Conservation (phyloP, 164 flowering plant genomes). For the Pachysandra terminalis region DNA sequence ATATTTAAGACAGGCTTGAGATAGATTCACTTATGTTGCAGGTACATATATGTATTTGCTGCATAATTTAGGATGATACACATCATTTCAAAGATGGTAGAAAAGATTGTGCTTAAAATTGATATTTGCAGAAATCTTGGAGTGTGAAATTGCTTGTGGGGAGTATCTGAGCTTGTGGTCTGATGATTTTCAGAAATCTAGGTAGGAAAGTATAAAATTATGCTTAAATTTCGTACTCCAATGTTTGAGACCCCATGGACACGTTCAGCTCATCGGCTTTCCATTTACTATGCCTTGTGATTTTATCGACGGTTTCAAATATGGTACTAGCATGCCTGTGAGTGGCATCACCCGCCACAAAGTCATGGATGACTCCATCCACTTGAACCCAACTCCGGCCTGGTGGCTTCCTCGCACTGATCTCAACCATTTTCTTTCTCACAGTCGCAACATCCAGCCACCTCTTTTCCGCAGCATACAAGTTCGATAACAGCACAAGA, state of each 20-base stretch:
- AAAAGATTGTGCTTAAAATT: too few species aligned
- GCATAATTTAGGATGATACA: too few species aligned
- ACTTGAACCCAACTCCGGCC: conserved; percentile 53
- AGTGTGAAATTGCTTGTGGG: too few species aligned
- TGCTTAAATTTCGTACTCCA: conserved; percentile 9
- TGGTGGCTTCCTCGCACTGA: conserved; percentile 39
- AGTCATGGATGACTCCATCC: conserved; percentile 35
- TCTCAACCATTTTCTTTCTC: conserved; percentile 32
- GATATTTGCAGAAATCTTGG: too few species aligned
- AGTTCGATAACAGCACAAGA: conserved; percentile 46
- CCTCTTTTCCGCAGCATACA: conserved; percentile 39
- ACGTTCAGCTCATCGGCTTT: conserved; percentile 19
- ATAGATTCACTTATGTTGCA: too few species aligned
- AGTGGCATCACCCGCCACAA: conserved; percentile 34
- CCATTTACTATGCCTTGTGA: conserved; percentile 23
- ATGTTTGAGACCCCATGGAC: conserved; percentile 6
- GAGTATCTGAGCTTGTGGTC: too few species aligned
- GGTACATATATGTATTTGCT: too few species aligned
- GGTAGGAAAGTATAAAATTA: background rate
- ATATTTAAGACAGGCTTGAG: too few species aligned
- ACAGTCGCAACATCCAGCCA: conserved; percentile 43
- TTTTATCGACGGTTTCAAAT: conserved; percentile 25
- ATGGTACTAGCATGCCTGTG: conserved; percentile 28
- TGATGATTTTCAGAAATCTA: too few species aligned
- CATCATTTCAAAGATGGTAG: too few species aligned